These are phyloP conservation scores for Capsicum baccatum DNA, from an alignment of 257 asterid genomes.

Conservation along the genomic window DNA sequence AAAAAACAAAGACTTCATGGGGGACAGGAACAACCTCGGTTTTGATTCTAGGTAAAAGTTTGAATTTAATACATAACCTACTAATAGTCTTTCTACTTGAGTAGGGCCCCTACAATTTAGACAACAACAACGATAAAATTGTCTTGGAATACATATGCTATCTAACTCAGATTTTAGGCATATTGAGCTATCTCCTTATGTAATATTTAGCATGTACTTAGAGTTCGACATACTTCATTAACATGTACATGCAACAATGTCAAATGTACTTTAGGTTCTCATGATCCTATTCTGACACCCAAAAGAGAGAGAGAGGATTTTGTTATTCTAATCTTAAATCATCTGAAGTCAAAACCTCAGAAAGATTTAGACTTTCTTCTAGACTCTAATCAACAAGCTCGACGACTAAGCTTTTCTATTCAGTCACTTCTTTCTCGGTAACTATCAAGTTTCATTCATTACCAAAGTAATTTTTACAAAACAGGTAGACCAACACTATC, in stretches of 20 bases:
- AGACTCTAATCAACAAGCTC: not conserved
- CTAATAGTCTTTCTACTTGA: not conserved
- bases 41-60: not conserved
- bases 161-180: not conserved
- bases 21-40: not conserved
- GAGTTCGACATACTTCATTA: not conserved
- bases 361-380: not conserved
- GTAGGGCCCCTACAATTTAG: not conserved
- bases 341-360: not conserved
- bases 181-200: not conserved
- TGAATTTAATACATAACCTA: not conserved
- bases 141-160: conserved; percentile 9
- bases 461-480: too few relatives aligned
- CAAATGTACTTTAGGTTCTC: not conserved
- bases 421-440: not conserved
- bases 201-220: not conserved
- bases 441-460: too few relatives aligned
- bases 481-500: too few relatives aligned
- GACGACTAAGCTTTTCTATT: not conserved
- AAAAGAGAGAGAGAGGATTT: not conserved
- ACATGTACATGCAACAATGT: not conserved
- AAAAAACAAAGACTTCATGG: not conserved
- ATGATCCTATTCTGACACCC: not conserved
- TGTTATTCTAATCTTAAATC: not conserved
- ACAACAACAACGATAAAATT: not conserved